Base-by-base conservation (phyloP, 345 rosid genomes). In the Populus davidiana region DNA sequence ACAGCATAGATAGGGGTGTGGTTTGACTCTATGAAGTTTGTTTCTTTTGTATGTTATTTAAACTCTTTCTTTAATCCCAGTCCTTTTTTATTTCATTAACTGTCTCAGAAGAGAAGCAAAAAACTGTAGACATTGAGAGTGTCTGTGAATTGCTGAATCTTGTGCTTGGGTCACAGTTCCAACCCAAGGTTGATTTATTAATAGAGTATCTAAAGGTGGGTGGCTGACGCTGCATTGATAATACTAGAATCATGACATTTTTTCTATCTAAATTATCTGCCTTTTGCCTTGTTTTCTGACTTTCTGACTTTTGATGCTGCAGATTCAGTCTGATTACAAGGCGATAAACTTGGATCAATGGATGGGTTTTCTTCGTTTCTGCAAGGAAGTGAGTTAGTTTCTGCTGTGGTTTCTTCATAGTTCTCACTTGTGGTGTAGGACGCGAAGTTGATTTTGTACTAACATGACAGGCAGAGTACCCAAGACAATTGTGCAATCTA, bases 311-410 rank as follows among this genome's bases (percentile, higher is more conserved):
- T 47, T 47, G 52, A 47, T 47, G 18, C 17, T 52, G 79, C 90
- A 93, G 99, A 82, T 89, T 73, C 99, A 96, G 70, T 90, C 81
- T 8, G 99, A 96, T 84, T 96, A 93, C 82, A 96, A 92, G 88
- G 99, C 92, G 73, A 86, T 96, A 83, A 96, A 93, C 87, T 81
- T 86, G 93, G 99, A 96, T 67, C 99, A 96, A 81, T 96, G 99
- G 99, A 89, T 86, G 90, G 91, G 93, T 41, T 85, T 92, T 81
- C 90, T 83, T 74, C 89, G 98, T 78, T 96, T 96, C 83, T 96
- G 93, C 84, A 90, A 92, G 29, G 96, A 96, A 94, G 99, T 96
- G 81, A 77, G 79, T 68, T 78, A 61, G 52, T 50, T 47, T 8
- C 20, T 20, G 64, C 16, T 66, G 10, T 18, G 43, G 29, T 72